Conservation (phyloP, 2,329 filamentous ascomycete species). For the Allantophomopsis cytisporea region DNA sequence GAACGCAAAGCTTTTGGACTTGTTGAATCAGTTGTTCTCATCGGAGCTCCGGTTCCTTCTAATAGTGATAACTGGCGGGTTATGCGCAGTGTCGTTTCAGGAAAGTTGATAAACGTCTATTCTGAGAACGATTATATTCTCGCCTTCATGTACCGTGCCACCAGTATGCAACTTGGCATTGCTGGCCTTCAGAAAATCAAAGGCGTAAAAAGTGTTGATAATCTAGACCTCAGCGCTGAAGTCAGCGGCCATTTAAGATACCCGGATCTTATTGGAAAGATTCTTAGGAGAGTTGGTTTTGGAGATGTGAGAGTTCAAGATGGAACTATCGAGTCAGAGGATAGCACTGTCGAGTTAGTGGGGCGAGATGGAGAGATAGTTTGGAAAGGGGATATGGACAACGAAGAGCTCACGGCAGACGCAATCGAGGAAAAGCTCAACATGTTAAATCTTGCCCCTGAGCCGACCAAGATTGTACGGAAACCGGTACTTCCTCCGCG, state of each 20-base stretch:
- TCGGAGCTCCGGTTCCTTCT: slow-evolving; percentile 70
- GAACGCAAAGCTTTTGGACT: slow-evolving; percentile 50
- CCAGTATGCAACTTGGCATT: slow-evolving; percentile 69
- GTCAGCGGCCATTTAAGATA: slow-evolving; percentile 59
- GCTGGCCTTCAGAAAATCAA: slow-evolving; percentile 68
- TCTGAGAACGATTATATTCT: slow-evolving; percentile 80
- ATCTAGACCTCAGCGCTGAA: slow-evolving; percentile 42
- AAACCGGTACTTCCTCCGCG: too few species aligned
- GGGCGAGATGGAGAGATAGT: slow-evolving; percentile 22
- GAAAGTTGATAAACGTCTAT: slow-evolving; percentile 81
- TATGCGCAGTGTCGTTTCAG: slow-evolving; percentile 66
- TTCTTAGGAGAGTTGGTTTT: slow-evolving; percentile 51
- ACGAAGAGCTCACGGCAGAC: not conserved
- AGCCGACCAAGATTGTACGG: not conserved
- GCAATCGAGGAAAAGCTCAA: not conserved
- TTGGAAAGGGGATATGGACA: not conserved
- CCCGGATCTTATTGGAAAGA: slow-evolving; percentile 47
- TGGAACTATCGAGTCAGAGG: slow-evolving; percentile 16
- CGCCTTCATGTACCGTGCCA: slow-evolving; percentile 75
- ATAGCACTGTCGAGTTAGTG: slow-evolving; percentile 26
- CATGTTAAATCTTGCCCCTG: not conserved
- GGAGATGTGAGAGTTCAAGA: slow-evolving; percentile 42
- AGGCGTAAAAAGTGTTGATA: slow-evolving; percentile 46
- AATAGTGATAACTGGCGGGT: slow-evolving; percentile 61
- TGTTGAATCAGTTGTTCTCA: slow-evolving; percentile 55